Evolutionary conservation across 345 rosid genomes (phyloP), one percentile per base, ranked within the genome.

Genomic region (Bruguiera parviflora): DNA sequence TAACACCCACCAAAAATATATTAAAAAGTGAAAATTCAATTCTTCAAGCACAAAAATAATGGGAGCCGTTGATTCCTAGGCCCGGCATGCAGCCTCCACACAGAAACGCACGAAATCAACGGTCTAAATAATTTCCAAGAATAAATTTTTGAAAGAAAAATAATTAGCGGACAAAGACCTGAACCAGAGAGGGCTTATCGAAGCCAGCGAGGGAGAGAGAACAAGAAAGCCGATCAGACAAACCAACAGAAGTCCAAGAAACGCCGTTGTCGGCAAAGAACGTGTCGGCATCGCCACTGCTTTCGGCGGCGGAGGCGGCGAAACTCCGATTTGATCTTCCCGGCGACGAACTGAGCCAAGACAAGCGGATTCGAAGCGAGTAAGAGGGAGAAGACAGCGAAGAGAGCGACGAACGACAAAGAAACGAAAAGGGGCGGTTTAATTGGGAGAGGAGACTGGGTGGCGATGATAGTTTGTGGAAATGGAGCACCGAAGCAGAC

Each of bases 231-330:
- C 75, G 78, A 67, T 85, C 88, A 2, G 96, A 88, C 25, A 95
- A 80, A 9, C 99, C 97, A 25, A 95, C 74, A 71, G 96, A 87
- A 63, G 84, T 66, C 97, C 99, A 95, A 0, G 97, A 88, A 72
- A 90, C 86, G 25, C 66, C 64, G 6, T 88, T 83, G 58, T 88
- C 88, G 0, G 96, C 91, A 5, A 84, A 87, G 58, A 95, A 92
- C 0, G 77, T 67, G 32, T 60, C 67, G 33, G 24, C 21, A 39
- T 1, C 70, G 27, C 15, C 49, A 15, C 53, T 59, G 11, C 37
- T 28, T 86, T 43, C 75, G 51, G 81, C 62, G 27, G 81, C 63
- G 4, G 74, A 62, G 15, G 76, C 51, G 5, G 80, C 55, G 58
- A 82, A 84, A 35, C 79, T 61, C 69, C 82, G 79, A 71, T 52